phyloP scores from a whole-genome alignment of 2,329 filamentous ascomycete species.

The Aspergillus intermedius region DNA sequence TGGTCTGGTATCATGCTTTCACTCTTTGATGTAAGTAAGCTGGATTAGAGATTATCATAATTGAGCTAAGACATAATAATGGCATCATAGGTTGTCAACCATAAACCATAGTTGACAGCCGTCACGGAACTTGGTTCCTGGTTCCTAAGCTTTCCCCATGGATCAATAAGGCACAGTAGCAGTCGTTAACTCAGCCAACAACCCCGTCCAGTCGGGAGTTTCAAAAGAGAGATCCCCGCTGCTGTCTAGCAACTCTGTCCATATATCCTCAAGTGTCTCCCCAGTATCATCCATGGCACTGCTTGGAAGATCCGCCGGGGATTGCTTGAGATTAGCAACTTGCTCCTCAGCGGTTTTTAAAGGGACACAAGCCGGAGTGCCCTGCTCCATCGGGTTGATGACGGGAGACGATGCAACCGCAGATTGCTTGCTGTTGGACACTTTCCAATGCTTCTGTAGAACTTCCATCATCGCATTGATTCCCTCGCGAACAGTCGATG shows the following conservation, averaged over 20 bases:
- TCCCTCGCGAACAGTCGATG: slow-evolving; percentile 24
- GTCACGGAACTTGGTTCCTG: background rate
- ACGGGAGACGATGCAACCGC: background rate
- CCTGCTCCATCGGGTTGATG: background rate
- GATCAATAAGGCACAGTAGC: slow-evolving; percentile 10
- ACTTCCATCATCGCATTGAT: slow-evolving; percentile 34
- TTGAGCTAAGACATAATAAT: background rate
- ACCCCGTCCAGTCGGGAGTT: slow-evolving; percentile 24
- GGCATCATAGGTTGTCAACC: slow-evolving; percentile 1
- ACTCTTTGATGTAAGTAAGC: background rate
- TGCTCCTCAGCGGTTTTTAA: no score
- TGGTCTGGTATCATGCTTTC: no score
- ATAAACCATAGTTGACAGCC: background rate
- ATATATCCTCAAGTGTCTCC: slow-evolving; percentile 23
- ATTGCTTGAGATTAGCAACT: background rate
- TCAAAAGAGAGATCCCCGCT: slow-evolving; percentile 15
- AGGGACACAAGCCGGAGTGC: no score
- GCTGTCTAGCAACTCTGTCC: slow-evolving; percentile 26
- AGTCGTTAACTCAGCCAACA: slow-evolving; percentile 24
- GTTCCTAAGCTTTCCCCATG: slow-evolving; percentile 4
- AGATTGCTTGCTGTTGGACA: slow-evolving; percentile 6
- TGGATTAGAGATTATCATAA: background rate
- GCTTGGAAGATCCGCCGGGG: background rate
- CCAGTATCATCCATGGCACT: background rate
- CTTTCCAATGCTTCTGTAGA: slow-evolving; percentile 26